Percentiles rank a stretch among this genome's conserved stretches.
Conservation (phyloP, 1,139 yeast genomes). For the Pichia sp. region DNA sequence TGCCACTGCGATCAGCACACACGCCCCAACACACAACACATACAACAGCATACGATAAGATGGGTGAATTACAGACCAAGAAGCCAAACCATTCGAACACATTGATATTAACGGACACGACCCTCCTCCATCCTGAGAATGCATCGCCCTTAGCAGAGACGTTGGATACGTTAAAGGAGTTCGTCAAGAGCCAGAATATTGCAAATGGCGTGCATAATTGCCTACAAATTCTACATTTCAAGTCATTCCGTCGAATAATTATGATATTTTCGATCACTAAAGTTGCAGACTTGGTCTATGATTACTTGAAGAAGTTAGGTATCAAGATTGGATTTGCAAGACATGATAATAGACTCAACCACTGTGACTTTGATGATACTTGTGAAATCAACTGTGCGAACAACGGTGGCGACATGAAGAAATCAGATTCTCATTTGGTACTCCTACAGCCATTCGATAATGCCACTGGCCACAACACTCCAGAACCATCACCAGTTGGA, state of each 20-base stretch:
- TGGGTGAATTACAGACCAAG: not conserved
- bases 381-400: too few species aligned
- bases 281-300: slow-evolving; percentile 21
- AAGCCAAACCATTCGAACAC: slow-evolving; percentile 26
- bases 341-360: slow-evolving; percentile 18
- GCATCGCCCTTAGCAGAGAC: slow-evolving; percentile 23
- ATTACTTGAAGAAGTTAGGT: slow-evolving; percentile 20
- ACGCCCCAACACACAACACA: too few species aligned
- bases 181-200: slow-evolving; percentile 17
- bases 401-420: too few species aligned
- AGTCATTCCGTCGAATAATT: slow-evolving; percentile 30
- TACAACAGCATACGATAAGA: not conserved
- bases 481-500: slow-evolving; percentile 1
- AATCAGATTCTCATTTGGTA: not conserved
- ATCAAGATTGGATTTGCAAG: slow-evolving; percentile 26
- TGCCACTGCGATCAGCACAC: too few species aligned
- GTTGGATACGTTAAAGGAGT: slow-evolving; percentile 21
- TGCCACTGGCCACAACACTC: not conserved
- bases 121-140: slow-evolving; percentile 23
- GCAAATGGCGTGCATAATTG: slow-evolving; percentile 12
- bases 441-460: not conserved
- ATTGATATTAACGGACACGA: slow-evolving; percentile 28
- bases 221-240: slow-evolving; percentile 29
- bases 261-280: slow-evolving; percentile 27
- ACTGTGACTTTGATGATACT: slow-evolving; percentile 4